Base-by-base conservation (phyloP, 2,329 filamentous ascomycete genomes). In the Trichoderma koningii region DNA sequence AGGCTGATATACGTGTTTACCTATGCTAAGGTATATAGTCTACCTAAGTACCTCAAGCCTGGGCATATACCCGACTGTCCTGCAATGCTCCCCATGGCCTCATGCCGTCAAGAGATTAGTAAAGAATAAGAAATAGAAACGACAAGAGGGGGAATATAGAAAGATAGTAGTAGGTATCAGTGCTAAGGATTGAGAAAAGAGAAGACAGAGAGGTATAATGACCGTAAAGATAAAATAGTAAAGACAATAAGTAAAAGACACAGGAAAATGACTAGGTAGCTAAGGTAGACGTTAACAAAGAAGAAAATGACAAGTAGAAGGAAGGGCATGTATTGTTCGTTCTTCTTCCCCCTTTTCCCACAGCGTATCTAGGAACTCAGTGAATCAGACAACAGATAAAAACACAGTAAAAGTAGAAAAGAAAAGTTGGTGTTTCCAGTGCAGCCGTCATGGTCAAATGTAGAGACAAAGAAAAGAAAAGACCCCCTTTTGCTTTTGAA, bases 381-480 rank as follows among this genome's bases (percentile, higher is more conserved):
- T 15, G 12, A 30, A 19, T 19, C 9, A 28, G 23, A 30, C 12
- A 48, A 28, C 7, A 21, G 26, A n/a, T 44, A 5, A 15, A 44
- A 19, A 5, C 28, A 28, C 28, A 55, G 38, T 15, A 45, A 42
- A 44, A 56, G 7, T 15, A 55, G 19, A 23, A 34, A 7, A 50
- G 21, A 38, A 7, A 48, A 23, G 7, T 26, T 51, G 47, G 48
- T 52, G 57, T 9, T 53, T 30, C 41, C 59, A 63, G 59, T 26
- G 7, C 48, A 63, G 48, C 48, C 38, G 17, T 53, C 59, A 53
- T 53, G 50, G 45, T 51, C 59, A 60, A 55, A 45, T 52, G 50
- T 45, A 45, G 10, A 38, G 5, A 14, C 2, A 12, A 38, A 38
- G 10, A 14, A 38, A 38, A 38, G 10, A 14, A 38, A 53, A 61